Evolutionary conservation across 768 basidiomycete genomes (phyloP), one percentile per base, ranked within the genome.

Genomic region (Sistotremastrum niveocremeum): DNA sequence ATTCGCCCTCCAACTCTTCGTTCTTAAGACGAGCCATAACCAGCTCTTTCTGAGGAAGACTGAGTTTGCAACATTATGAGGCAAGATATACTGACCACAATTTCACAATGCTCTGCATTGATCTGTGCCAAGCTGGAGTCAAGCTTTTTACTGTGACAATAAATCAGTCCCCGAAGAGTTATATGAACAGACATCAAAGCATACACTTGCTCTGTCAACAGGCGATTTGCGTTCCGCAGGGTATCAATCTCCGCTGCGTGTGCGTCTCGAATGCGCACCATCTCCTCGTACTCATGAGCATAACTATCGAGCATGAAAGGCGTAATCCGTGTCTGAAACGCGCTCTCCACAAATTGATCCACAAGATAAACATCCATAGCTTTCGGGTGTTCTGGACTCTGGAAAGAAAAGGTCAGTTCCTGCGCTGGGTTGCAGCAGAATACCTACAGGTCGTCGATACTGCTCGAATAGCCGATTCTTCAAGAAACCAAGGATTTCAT

Each of bases 281-380:
- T 63, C 48, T 94, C 91, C 51, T 86, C 79, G 57, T 90, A 94
- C 64, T 95, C 91, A 45, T 79, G 84, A 33, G 81, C 76, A 58
- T 87, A 94, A 12, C 77, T 72, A 56, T 97, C 94, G 37, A 98
- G 70, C 88, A 93, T 90, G 64, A 98, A 93, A 0, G 95, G 88
- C 4, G 93, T 95, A 52, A 99, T 89, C 51, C 74, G 74, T 54
- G 95, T 64, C 20, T 79, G 77, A 48, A 87, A 77, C 6, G 93
- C 84, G 56, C 98, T 91, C 47, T 77, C 72, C 4, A 98, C 83
- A 60, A 97, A 93, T 39, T 80, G 77, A 53, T 93, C 77, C 6
- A 85, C 80, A 41, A 70, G 68, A 54, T 88, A 87, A 20, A 20
- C 20, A 20, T 20, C 20, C 20, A 10, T 30, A 38, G 7, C 34